These are phyloP conservation scores for Kazachstania bromeliacearum DNA, from an alignment of 805 yeast genomes.

Conservation along the genomic window DNA sequence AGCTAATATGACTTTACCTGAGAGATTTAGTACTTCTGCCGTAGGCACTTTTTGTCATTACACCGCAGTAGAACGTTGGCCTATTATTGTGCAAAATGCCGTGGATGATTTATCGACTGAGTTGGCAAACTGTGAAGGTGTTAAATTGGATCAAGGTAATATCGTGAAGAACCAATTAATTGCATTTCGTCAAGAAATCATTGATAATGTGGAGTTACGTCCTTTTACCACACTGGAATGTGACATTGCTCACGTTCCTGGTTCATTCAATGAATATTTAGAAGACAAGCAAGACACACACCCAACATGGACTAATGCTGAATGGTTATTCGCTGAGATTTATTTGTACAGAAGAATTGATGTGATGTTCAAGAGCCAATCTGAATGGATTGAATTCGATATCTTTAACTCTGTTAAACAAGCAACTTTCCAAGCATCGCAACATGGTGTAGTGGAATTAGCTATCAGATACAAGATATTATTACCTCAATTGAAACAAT, in stretches of 20 bases:
- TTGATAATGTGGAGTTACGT: constrained; percentile 33
- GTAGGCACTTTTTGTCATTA: constrained; percentile 69
- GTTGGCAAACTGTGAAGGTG: constrained; percentile 21
- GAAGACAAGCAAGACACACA: background rate
- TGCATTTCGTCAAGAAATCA: constrained; percentile 37
- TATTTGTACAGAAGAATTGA: constrained; percentile 65
- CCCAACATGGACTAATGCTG: constrained; percentile 68
- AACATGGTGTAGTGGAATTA: constrained; percentile 69
- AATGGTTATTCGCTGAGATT: constrained; percentile 87
- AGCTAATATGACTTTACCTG: constrained; percentile 20
- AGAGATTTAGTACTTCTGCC: constrained; percentile 53
- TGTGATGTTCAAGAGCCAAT: constrained; percentile 31
- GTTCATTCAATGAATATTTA: constrained; percentile 50
- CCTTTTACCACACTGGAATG: constrained; percentile 37
- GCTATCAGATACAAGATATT: constrained; percentile 52
- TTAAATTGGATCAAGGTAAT: constrained; percentile 37
- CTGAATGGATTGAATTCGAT: constrained; percentile 47
- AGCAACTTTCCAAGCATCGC: constrained; percentile 65
- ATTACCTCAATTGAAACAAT: constrained; percentile 19
- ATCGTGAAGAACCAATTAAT: constrained; percentile 35
- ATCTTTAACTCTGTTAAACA: constrained; percentile 63
- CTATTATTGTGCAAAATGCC: constrained; percentile 61
- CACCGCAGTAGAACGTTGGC: constrained; percentile 81
- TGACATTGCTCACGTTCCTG: constrained; percentile 35
- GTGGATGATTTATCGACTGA: constrained; percentile 49